Evolutionary conservation across 2,329 filamentous ascomycete species (phyloP), one percentile per base, ranked within the genome.

Genomic region (Cladosporium sp.): DNA sequence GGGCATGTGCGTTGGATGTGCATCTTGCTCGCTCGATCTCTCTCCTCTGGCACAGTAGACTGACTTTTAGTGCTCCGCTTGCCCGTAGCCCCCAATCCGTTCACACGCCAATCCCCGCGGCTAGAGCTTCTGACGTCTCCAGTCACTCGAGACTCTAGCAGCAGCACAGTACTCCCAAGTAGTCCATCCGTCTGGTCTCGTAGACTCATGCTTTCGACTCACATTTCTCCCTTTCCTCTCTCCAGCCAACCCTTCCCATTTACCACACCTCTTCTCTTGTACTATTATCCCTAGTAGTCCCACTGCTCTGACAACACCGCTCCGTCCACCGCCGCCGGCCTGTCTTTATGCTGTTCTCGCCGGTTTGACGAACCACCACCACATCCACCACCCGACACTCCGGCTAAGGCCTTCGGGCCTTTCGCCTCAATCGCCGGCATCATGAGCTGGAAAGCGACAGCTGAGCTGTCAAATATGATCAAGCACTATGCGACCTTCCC

Each of bases 401-500:
- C 37, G 45, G 45, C 45, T 41, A 41, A 48, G 45, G 45, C 45
- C 45, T 48, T 48, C 37, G 45, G 45, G 45, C 45, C 45, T 48
- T 41, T 37, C 17, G 37, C 45, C 45, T 13, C 17, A 17, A 29
- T 15, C 13, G 17, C 45, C 45, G 24, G 41, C 48, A 51, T 34
- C 7, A 51, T 51, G 48, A 36, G 22, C 34, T 97, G 92, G 92
- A 96, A 86, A 77, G 86, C 85, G 69, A 87, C 88, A 57, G 87
- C 91, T 72, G 81, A 83, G 75, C 74, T 97, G 84, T 93, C 96
- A 89, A 87, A 93, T 64, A 96, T 88, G 77, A 96, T 96, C 85
- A 84, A 86, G 72, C 90, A 96, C 75, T 96, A 96, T 80, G 89
- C 90, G 70, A 89, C 84, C 73, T 99, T 97, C 72, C 93, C 93